Percentiles rank a stretch among this genome's conserved stretches.
Evolutionary conservation across 768 basidiomycete species (phyloP).

Genomic region (Tricholoma furcatifolium): DNA sequence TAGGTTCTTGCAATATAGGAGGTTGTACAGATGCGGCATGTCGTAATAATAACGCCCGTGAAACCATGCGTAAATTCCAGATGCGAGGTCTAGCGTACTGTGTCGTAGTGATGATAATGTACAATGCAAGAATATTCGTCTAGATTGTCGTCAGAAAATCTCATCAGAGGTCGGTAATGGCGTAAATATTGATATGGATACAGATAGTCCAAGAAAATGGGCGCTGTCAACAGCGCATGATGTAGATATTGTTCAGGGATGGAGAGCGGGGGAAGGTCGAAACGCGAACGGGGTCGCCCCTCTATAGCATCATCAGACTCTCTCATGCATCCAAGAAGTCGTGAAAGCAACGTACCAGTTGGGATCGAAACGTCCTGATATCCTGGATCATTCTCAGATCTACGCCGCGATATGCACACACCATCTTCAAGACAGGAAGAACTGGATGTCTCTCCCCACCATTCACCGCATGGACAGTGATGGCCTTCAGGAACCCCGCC

Average conservation of each 20-base stretch:
- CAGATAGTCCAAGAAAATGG: conserved; percentile 3
- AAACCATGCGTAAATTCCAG: no score
- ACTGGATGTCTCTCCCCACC: conserved; percentile 49
- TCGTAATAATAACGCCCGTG: no score
- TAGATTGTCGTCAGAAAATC: not conserved
- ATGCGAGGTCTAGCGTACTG: no score
- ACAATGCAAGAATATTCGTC: conserved; percentile 9
- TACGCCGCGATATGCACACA: conserved; percentile 63
- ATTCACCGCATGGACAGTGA: conserved; percentile 57
- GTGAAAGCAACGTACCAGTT: conserved; percentile 39
- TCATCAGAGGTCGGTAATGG: not conserved
- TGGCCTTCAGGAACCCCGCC: conserved; percentile 30
- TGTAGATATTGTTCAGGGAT: conserved; percentile 18
- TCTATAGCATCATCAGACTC: conserved; percentile 9
- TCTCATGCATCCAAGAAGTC: not conserved
- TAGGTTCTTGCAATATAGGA: no score
- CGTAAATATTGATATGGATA: not conserved
- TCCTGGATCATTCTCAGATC: conserved; percentile 50
- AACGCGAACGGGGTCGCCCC: conserved; percentile 16
- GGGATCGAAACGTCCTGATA: conserved; percentile 49
- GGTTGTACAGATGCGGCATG: no score
- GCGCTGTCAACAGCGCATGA: conserved; percentile 16
- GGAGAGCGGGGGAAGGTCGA: conserved; percentile 16
- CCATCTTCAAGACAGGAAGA: conserved; percentile 56
- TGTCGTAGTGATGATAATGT: not conserved